phyloP scores from a whole-genome alignment of 768 basidiomycete species.

The Tricholoma hemisulphureum region DNA sequence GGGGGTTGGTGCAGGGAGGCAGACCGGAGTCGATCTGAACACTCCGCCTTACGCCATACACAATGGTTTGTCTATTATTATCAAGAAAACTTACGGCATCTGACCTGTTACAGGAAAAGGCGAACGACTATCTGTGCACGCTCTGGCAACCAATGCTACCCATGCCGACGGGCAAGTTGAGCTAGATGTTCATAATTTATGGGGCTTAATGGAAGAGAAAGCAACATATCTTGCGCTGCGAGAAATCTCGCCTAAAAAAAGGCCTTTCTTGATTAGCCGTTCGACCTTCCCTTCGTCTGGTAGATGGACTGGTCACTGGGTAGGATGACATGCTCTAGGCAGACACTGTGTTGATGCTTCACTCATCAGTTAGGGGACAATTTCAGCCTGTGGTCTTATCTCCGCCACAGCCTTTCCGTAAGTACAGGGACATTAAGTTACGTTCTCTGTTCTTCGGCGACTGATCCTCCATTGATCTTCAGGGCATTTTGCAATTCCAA shows the following conservation, averaged over 20 bases:
- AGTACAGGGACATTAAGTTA: constrained; percentile 10
- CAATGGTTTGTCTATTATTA: constrained; percentile 48
- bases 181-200: constrained; percentile 69
- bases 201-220: constrained; percentile 69
- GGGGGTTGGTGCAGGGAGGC: constrained; percentile 49
- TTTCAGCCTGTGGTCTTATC: constrained; percentile 70
- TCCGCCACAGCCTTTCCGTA: constrained; percentile 58
- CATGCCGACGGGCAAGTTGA: constrained; percentile 62
- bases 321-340: constrained; percentile 24
- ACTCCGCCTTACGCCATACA: constrained; percentile 68
- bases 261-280: constrained; percentile 71
- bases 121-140: constrained; percentile 51
- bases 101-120: constrained; percentile 32
- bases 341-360: neutral
- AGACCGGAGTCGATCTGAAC: constrained; percentile 50
- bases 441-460: neutral
- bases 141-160: constrained; percentile 71
- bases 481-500: constrained; percentile 81
- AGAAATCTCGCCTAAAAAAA: constrained; percentile 51
- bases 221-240: constrained; percentile 60
- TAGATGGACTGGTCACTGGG: constrained; percentile 74
- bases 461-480: constrained; percentile 18
- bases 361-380: constrained; percentile 67
- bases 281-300: constrained; percentile 70
- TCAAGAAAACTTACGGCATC: neutral